Evolutionary conservation across 345 rosid genomes (phyloP), one percentile per base, ranked within the genome.

Genomic region (Eucalyptus erythrocorys): DNA sequence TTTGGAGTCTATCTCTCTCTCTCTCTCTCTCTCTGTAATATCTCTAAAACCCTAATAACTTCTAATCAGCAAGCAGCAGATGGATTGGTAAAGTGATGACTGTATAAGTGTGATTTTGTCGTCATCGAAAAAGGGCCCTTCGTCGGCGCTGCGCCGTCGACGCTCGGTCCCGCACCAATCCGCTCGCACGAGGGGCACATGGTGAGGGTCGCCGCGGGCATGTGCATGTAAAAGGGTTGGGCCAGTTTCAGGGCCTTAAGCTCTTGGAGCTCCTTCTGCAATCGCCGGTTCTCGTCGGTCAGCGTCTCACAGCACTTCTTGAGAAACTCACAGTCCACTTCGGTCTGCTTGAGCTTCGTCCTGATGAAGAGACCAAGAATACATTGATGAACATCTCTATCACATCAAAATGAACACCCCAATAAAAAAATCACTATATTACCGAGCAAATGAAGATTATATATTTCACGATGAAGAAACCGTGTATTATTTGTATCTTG

Each of bases 301-400:
- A 98, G 90, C 51, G 96, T 95, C 94, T 96, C 99, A 8, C 99
- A 98, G 89, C 96, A 95, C 90, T 96, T 98, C 94, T 96, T 97
- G 91, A 98, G 91, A 90, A 94, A 88, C 94, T 96, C 99, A 80
- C 96, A 96, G 91, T 98, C 99, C n/a, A 96, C 97, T 88, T 98
- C 99, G 11, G 99, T 98, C 93, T 98, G 99, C 93, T 98, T 98
- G 85, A 98, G 96, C 91, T 98, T 98, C 90, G 99, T 98, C 93
- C 99, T 97, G 92, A 30, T 16, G 22, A 32, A 49, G 32, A 71
- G 19, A 50, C 42, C 49, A 30, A 8, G 48, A 40, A 68, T 85
- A 61, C 55, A 21, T 26, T 61, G 22, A 17, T 27, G 71, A 21
- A 80, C 37, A 76, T 86, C 49, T 26, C 34, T 7, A n/a, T 64